A percentile compares a stretch with the other conserved stretches of the same genome.
These are phyloP conservation scores for Sclerotinia subarctica DNA, from an alignment of 2,329 filamentous ascomycete species.

Conservation along the genomic window DNA sequence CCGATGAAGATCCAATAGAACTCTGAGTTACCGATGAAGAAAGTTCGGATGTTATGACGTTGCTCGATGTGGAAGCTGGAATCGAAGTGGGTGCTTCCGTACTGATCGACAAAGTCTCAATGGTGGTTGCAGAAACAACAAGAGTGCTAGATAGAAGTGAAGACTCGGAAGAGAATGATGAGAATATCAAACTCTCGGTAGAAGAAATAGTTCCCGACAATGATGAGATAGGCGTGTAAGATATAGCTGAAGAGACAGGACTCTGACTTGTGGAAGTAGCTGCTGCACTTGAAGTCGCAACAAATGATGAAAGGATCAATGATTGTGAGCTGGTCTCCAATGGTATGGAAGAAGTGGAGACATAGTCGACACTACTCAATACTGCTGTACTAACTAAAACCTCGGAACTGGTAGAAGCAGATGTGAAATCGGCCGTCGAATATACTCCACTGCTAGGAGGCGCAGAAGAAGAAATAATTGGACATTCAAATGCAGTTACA, in stretches of 20 bases:
- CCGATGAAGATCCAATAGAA: neutral
- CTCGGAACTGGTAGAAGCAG: neutral
- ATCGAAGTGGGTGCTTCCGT: neutral
- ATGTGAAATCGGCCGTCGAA: slow-evolving; percentile 5
- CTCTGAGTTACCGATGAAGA: neutral
- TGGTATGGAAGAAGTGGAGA: neutral
- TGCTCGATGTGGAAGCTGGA: neutral
- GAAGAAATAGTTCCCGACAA: neutral
- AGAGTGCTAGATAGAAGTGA: neutral
- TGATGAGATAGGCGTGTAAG: neutral
- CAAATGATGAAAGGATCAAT: neutral
- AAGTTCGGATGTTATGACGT: neutral
- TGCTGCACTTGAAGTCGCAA: neutral
- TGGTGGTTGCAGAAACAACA: neutral
- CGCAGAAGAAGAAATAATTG: slow-evolving; percentile 1
- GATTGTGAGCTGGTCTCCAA: neutral
- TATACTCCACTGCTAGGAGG: neutral
- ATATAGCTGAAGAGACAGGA: neutral
- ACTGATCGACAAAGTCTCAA: neutral
- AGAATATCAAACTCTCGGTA: neutral
- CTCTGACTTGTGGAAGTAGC: neutral
- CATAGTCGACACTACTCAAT: neutral
- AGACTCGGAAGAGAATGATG: neutral
- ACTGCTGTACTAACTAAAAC: neutral
- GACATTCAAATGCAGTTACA: slow-evolving; percentile 6